Percentiles rank a stretch among this genome's conserved stretches.
These are phyloP conservation scores for Russula olivacea DNA, from an alignment of 768 basidiomycete species.

Conservation along the genomic window DNA sequence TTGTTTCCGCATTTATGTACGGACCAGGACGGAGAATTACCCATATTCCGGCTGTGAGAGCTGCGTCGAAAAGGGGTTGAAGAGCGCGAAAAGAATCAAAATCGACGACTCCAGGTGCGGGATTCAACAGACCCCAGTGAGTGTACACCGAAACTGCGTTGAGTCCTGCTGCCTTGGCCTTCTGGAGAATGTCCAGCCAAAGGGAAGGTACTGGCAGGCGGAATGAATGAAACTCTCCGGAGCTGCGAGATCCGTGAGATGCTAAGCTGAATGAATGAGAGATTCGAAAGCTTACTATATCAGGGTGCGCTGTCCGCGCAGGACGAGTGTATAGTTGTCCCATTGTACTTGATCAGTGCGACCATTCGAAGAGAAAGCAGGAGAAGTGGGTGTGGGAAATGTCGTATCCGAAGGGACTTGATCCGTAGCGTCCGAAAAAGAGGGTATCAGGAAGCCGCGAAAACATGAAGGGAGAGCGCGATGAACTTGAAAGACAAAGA, in stretches of 20 bases:
- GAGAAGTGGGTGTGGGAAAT: not conserved
- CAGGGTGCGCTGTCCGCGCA: constrained; percentile 21
- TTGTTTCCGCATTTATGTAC: constrained; percentile 77
- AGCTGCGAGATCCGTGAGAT: constrained; percentile 38
- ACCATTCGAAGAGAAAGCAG: constrained; percentile 13
- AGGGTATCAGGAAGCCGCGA: not conserved
- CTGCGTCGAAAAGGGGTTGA: constrained; percentile 67
- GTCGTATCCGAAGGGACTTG: not conserved
- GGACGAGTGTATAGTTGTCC: constrained; percentile 24
- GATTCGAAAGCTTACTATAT: not conserved
- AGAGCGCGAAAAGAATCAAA: constrained; percentile 66
- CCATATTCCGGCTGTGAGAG: constrained; percentile 68
- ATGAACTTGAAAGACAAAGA: not conserved
- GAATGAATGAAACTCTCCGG: constrained; percentile 83
- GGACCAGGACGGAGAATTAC: constrained; percentile 72
- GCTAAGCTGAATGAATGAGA: not conserved
- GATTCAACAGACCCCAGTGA: constrained; percentile 76
- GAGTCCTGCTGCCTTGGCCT: constrained; percentile 72
- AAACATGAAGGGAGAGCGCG: not conserved
- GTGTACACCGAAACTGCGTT: constrained; percentile 75
- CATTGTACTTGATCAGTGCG: constrained; percentile 23
- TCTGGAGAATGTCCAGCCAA: constrained; percentile 80
- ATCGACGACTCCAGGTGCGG: constrained; percentile 66
- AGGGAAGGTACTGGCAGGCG: constrained; percentile 71
- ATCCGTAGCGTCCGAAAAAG: not conserved